Percentiles rank a stretch among this genome's conserved stretches.
phyloP scores from a whole-genome alignment of 2,329 filamentous ascomycete species.

The Sphaceloma murrayae region DNA sequence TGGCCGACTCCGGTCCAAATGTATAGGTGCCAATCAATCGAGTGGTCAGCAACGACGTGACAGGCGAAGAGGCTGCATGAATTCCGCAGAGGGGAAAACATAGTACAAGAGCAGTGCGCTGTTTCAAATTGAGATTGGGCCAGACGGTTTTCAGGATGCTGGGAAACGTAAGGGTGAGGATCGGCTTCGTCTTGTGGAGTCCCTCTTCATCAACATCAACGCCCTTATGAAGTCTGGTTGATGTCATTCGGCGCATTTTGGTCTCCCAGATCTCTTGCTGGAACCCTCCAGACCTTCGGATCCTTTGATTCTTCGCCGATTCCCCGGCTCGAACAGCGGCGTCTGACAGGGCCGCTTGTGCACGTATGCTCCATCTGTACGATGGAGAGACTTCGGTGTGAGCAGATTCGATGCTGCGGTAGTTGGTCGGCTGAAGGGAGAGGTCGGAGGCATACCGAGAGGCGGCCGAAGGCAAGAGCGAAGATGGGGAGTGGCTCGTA shows the following conservation, averaged over 20 bases:
- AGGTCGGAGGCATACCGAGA: background rate
- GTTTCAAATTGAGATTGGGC: constrained; percentile 48
- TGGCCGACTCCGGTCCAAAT: constrained; percentile 39
- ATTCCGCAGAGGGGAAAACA: constrained; percentile 54
- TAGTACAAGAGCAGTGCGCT: constrained; percentile 47
- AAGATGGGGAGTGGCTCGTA: background rate
- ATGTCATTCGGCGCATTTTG: background rate
- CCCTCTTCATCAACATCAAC: background rate
- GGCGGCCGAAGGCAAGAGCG: background rate
- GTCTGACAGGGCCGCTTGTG: background rate
- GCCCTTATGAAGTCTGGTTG: background rate
- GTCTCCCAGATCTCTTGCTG: constrained; percentile 13
- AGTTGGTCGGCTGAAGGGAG: background rate
- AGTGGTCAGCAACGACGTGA: constrained; percentile 68
- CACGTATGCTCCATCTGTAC: background rate
- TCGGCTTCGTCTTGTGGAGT: background rate
- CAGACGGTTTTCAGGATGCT: constrained; percentile 61
- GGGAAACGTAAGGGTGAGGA: constrained; percentile 28
- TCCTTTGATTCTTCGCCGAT: constrained; percentile 6
- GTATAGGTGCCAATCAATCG: constrained; percentile 64
- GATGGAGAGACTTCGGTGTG: background rate
- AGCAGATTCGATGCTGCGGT: background rate
- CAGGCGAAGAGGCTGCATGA: constrained; percentile 58
- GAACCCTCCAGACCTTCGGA: constrained; percentile 11
- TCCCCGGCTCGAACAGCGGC: constrained; percentile 3